Evolutionary conservation across 75 land plant species (phyloP), one percentile per base, ranked within the genome.

Genomic region (Pseudotsuga menziesii): DNA sequence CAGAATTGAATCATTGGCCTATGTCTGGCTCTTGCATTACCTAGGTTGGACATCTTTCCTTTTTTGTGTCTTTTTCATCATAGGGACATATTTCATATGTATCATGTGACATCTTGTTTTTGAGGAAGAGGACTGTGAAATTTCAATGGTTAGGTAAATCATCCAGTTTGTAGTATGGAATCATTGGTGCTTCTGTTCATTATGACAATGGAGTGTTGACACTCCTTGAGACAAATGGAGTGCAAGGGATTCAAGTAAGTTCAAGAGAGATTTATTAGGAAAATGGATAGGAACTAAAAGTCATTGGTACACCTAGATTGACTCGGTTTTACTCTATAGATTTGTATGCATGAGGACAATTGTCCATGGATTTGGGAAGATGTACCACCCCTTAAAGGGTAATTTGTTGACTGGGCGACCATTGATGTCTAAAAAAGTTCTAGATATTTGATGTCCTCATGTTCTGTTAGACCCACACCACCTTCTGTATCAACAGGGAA

Each of bases 121-220:
- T 5, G n/a, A 67, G n/a, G 7, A 15, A 17, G 39, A 35, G 15
- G 4, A 16, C 3, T 57, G n/a, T n/a, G n/a, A 58, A 15, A 23
- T 54, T 80, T 62, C n/a, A 55, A 5, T 57, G 44, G 77, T 29
- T 82, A 96, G 98, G 89, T 29, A 89, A 91, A 22, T 17, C 82
- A 56, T 76, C 78, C 26, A 52, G 55, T 62, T 83, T 79, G 60
- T 80, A 83, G 58, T 62, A 73, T 63, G 94, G 87, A 79, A 80
- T 64, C 58, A 85, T 62, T 81, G 99, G 98, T 83, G 90, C 94
- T 74, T 91, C 95, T 60, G 93, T 97, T 52, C 99, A 96, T 84
- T 91, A 92, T 72, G 99, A 96, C 77, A 94, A 95, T 86, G 99
- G 99, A 76, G 87, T 94, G 90, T 77, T 94, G 54, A 96, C 99